A percentile compares a stretch with the other conserved stretches of the same genome.
phyloP scores from a whole-genome alignment of 2,329 filamentous ascomycete genomes.

The Aphanocladium album region DNA sequence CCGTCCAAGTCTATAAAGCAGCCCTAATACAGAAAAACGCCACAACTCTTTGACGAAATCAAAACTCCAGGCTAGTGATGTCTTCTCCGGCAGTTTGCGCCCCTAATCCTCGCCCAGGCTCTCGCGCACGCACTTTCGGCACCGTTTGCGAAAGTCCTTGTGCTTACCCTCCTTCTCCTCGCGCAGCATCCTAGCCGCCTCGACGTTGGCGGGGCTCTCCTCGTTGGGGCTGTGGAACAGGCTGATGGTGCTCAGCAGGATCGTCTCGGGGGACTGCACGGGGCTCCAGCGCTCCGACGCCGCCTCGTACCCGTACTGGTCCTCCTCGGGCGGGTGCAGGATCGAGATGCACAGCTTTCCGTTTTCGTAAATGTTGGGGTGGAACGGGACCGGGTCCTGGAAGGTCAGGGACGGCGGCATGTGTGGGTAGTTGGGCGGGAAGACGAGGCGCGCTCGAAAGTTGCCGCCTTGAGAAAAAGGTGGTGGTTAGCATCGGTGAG shows the following conservation, averaged over 20 bases:
- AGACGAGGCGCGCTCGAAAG: conserved; percentile 79
- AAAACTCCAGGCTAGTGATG: background rate
- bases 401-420: conserved; percentile 88
- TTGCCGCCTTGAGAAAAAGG: conserved; percentile 87
- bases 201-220: conserved; percentile 91
- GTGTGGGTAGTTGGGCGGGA: conserved; percentile 81
- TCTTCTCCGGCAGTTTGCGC: background rate
- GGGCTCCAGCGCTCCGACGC: conserved; percentile 90
- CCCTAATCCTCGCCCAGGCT: conserved; percentile 67
- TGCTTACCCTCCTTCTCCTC: conserved; percentile 61
- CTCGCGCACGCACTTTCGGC: conserved; percentile 73
- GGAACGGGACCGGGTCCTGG: conserved; percentile 75
- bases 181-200: conserved; percentile 83
- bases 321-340: conserved; percentile 89
- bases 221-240: conserved; percentile 91
- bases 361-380: conserved; percentile 86
- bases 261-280: conserved; percentile 92
- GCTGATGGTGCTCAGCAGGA: conserved; percentile 85
- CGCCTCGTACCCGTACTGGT: conserved; percentile 88
- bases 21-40: conserved; percentile 1
- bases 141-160: conserved; percentile 72
- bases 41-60: background rate
- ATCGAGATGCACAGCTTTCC: conserved; percentile 96
- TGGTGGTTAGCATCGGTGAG: background rate
- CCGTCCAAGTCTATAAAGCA: background rate